Conservation (phyloP, 805 yeast genomes). For the Schizosaccharomyces octosporus region DNA sequence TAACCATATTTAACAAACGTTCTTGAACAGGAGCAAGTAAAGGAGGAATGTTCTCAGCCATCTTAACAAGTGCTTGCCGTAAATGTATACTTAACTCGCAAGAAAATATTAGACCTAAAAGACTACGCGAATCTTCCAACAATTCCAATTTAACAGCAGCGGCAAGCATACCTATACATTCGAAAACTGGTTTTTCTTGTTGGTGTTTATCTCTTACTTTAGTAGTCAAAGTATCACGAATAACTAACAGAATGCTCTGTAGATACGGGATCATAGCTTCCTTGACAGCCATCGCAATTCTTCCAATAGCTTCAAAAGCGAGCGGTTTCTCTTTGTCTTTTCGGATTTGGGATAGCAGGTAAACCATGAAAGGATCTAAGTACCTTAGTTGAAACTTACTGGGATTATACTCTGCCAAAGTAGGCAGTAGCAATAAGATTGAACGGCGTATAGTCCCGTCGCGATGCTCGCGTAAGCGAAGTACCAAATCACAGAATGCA, state of each 20-base stretch:
- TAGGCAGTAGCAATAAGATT: conserved; percentile 60
- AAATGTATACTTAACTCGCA: conserved; percentile 68
- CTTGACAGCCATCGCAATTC: conserved; percentile 52
- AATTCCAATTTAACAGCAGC: conserved; percentile 80
- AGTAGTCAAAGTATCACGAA: conserved; percentile 51
- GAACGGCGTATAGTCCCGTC: conserved; percentile 55
- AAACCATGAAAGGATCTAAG: conserved; percentile 52
- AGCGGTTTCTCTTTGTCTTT: conserved; percentile 53
- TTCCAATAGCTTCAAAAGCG: conserved; percentile 60
- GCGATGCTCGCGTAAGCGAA: conserved; percentile 53
- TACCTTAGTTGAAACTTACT: conserved; percentile 53
- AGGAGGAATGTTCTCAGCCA: conserved; percentile 56
- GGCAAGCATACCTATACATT: conserved; percentile 68
- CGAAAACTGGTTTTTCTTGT: conserved; percentile 64
- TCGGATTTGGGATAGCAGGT: conserved; percentile 54
- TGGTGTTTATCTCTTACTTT: conserved; percentile 39
- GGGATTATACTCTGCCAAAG: conserved; percentile 55
- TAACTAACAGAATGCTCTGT: conserved; percentile 63
- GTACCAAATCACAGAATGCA: conserved; percentile 49
- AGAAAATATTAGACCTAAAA: conserved; percentile 50
- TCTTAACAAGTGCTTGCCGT: conserved; percentile 44
- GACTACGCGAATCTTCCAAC: conserved; percentile 61
- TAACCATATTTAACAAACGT: conserved; percentile 42
- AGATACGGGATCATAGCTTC: conserved; percentile 68
- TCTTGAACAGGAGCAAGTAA: conserved; percentile 48